A percentile compares a stretch with the other conserved stretches of the same genome.
These are phyloP conservation scores for Oldenlandia corymbosa DNA, from an alignment of 257 asterid genomes.

Conservation along the genomic window DNA sequence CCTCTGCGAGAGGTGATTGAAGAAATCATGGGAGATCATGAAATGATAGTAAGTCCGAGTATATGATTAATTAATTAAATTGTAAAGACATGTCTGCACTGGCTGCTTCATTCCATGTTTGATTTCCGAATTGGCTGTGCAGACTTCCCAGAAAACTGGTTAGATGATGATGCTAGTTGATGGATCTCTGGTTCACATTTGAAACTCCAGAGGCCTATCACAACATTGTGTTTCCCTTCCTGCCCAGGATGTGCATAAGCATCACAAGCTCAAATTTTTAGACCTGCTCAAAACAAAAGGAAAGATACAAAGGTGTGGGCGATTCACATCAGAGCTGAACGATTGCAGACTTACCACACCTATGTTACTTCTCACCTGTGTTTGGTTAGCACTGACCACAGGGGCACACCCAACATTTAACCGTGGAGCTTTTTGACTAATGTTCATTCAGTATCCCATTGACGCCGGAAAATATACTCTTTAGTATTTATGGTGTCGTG, in stretches of 20 bases:
- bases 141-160: conserved; percentile 7
- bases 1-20: conserved; percentile 70
- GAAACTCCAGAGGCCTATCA: neutral
- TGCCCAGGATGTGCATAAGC: neutral
- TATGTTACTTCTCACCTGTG: neutral
- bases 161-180: conserved; percentile 1
- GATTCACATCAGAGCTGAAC: too few relatives aligned
- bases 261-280: neutral
- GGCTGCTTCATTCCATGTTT: neutral
- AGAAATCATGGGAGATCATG: conserved; percentile 93
- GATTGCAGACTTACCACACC: too few relatives aligned
- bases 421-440: neutral
- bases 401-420: neutral
- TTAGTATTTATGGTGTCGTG: neutral
- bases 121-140: neutral
- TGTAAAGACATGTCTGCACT: neutral
- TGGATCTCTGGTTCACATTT: too few relatives aligned
- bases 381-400: neutral
- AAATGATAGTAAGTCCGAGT: conserved; percentile 51
- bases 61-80: neutral
- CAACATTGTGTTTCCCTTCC: neutral
- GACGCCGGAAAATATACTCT: neutral
- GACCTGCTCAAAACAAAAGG: too few relatives aligned
- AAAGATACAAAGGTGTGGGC: too few relatives aligned
- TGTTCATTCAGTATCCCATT: neutral